These are phyloP conservation scores for Periconia sp. DNA, from an alignment of 2,329 filamentous ascomycete species.

Conservation along the genomic window DNA sequence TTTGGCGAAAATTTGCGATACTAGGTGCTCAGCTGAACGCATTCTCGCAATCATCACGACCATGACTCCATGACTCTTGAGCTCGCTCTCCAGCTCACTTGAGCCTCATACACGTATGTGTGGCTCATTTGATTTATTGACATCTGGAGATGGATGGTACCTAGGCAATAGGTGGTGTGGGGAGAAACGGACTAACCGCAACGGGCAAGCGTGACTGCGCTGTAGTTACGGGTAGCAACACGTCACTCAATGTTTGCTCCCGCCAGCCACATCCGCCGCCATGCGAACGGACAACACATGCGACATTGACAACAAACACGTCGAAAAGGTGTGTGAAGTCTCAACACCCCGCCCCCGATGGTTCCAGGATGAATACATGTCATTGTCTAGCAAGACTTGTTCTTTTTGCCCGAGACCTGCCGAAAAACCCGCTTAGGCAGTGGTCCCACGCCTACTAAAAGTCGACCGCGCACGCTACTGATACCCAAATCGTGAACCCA, in stretches of 20 bases:
- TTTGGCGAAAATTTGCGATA: too few species aligned
- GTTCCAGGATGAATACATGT: not conserved
- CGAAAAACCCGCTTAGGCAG: not conserved
- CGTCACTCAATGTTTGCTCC: not conserved
- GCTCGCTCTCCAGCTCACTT: too few species aligned
- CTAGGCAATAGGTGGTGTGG: too few species aligned
- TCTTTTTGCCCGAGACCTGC: constrained; percentile 1
- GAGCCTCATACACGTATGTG: too few species aligned
- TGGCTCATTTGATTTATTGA: too few species aligned
- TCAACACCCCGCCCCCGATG: constrained; percentile 6
- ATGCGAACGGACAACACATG: constrained; percentile 7
- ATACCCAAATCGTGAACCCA: constrained; percentile 2
- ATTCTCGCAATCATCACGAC: too few species aligned
- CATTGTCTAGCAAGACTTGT: not conserved
- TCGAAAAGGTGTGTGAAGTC: not conserved
- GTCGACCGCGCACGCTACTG: not conserved
- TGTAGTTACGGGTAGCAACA: not conserved
- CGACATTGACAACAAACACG: constrained; percentile 9
- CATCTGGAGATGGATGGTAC: too few species aligned
- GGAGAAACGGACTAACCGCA: not conserved
- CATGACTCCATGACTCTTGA: too few species aligned
- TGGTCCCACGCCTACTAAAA: not conserved
- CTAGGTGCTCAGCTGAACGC: too few species aligned
- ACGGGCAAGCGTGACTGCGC: not conserved
- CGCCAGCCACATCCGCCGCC: not conserved